Conservation (phyloP, 495 filamentous ascomycete species). For the Lophiostoma macrostomum region DNA sequence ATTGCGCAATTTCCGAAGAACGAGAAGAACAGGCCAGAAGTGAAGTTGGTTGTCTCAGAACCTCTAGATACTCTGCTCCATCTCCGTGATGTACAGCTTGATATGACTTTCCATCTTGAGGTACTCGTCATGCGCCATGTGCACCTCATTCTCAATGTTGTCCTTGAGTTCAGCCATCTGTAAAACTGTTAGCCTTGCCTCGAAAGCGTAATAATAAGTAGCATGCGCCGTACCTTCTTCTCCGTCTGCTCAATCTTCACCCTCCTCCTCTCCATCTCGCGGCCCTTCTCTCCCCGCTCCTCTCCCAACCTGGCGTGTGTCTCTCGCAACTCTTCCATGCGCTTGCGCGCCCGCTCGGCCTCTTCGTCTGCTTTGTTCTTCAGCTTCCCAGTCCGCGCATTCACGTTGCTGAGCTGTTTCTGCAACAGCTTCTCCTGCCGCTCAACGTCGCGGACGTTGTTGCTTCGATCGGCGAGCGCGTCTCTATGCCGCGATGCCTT, state of each 20-base stretch:
- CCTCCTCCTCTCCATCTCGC: slow-evolving; percentile 85
- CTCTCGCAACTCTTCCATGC: slow-evolving; percentile 84
- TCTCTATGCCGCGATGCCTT: slow-evolving; percentile 78
- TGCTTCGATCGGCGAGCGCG: slow-evolving; percentile 78
- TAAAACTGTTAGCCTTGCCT: too few species aligned
- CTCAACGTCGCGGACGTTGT: slow-evolving; percentile 87
- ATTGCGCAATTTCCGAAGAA: too few species aligned
- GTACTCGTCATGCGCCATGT: slow-evolving; percentile 83
- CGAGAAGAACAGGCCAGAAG: too few species aligned
- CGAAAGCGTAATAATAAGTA: too few species aligned
- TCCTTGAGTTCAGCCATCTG: slow-evolving; percentile 97
- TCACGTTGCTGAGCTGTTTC: slow-evolving; percentile 77
- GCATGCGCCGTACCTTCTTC: slow-evolving; percentile 96
- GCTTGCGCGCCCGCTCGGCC: slow-evolving; percentile 69
- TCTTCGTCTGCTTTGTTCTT: slow-evolving; percentile 76
- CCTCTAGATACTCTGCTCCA: slow-evolving; percentile 74
- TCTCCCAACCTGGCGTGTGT: slow-evolving; percentile 78
- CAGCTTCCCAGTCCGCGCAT: slow-evolving; percentile 78
- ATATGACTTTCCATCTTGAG: slow-evolving; percentile 96
- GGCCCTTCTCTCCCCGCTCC: slow-evolving; percentile 77
- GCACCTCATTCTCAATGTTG: slow-evolving; percentile 91
- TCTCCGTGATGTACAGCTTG: slow-evolving; percentile 94
- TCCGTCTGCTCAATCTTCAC: slow-evolving; percentile 95
- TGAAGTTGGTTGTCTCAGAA: too few species aligned
- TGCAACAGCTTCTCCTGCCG: slow-evolving; percentile 77